Evolutionary conservation across 305 asterid genomes (phyloP).

Genomic region (Fraxinus ornus): DNA sequence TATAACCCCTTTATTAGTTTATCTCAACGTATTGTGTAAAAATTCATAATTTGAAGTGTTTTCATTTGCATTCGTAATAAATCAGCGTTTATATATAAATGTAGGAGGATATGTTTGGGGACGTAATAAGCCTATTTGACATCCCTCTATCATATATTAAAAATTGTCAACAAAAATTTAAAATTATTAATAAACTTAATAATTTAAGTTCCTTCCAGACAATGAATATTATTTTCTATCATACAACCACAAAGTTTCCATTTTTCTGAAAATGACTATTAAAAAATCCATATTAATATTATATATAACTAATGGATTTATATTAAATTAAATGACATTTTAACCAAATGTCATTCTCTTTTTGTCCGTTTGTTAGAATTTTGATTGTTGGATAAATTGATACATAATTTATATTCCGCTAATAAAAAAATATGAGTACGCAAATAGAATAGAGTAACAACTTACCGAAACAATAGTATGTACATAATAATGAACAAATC

Average conservation of each 20-base stretch:
- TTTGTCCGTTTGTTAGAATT: not conserved
- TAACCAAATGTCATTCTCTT: not conserved
- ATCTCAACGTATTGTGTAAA: not conserved
- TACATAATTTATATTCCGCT: too few relatives aligned
- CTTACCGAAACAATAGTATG: too few relatives aligned
- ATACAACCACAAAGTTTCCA: not conserved
- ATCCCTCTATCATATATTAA: not conserved
- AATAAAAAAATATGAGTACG: too few relatives aligned
- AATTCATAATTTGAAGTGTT: too few relatives aligned
- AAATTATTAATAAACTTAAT: too few relatives aligned
- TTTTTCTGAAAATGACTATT: too few relatives aligned
- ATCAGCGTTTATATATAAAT: too few relatives aligned
- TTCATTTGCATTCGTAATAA: too few relatives aligned
- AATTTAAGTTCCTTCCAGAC: not conserved
- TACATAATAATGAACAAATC: too few relatives aligned
- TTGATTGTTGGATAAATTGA: too few relatives aligned
- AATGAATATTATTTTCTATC: not conserved
- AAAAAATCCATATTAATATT: too few relatives aligned
- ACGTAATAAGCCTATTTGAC: not conserved
- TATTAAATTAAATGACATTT: not conserved
- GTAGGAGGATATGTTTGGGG: not conserved
- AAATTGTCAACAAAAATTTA: not conserved
- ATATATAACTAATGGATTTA: not conserved
- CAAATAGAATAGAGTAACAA: too few relatives aligned
- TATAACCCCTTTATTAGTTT: not conserved